Evolutionary conservation across 2,329 filamentous ascomycete genomes (phyloP), one percentile per base, ranked within the genome.

Genomic region (Byssothecium circinans): DNA sequence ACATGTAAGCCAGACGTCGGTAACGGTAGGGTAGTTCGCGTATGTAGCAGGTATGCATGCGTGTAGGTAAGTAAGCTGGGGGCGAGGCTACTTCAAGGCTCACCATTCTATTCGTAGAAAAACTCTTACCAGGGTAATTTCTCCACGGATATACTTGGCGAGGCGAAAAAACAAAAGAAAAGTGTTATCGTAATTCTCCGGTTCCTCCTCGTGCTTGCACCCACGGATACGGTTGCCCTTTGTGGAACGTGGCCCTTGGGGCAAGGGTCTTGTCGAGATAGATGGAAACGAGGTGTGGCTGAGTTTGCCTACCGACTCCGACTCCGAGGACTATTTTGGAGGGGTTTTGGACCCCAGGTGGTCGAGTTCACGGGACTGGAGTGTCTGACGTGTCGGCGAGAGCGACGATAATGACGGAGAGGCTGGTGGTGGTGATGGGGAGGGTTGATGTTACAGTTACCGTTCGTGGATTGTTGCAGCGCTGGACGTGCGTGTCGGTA

Each of bases 41-140:
- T n/a, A n/a, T n/a, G n/a, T n/a, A n/a, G 23, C 23, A 25, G 5
- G 23, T 25, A 14, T 32, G 29, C 14, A 32, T 32, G 29, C 14
- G 11, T 27, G 25, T 27, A 27, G 25, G 25, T 11, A 19, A 43
- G 41, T 43, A 35, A 43, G 41, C 41, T 14, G n/a, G 41, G 41
- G 41, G 41, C 41, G 41, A 43, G 41, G 41, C 41, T 18, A 36
- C 20, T 23, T 27, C 41, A 43, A 43, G 41, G 41, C 41, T 15
- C 11, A 35, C 20, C 20, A 15, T 36, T 43, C 32, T 43, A 43
- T 35, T 35, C 32, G 20, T 22, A 43, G 41, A 42, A 12, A n/a
- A n/a, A n/a, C n/a, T n/a, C n/a, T n/a, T n/a, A n/a, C n/a, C n/a
- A n/a, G 20, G 6, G 2, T 10, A 32, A 32, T 32, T 14, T 32